Percentiles rank a stretch among this genome's conserved stretches.
phyloP scores from a whole-genome alignment of 768 basidiomycete species.

The Naganishia kalamii region DNA sequence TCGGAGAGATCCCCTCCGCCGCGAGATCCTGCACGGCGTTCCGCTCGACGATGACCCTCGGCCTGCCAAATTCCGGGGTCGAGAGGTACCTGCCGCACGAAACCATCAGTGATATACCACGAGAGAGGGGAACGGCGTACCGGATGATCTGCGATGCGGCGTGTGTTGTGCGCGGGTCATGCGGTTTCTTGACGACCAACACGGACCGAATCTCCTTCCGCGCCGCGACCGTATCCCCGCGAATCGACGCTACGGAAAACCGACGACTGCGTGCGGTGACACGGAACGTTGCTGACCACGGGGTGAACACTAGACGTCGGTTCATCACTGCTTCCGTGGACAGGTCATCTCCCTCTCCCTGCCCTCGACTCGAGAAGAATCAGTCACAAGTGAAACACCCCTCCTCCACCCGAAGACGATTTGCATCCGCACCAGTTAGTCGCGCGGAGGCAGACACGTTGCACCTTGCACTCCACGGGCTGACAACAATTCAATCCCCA shows the following conservation, averaged over 20 bases:
- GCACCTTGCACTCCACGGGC: too few species aligned
- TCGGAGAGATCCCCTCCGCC: background rate
- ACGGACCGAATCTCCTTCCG: constrained; percentile 36
- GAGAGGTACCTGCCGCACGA: constrained; percentile 22
- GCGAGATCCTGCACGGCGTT: constrained; percentile 1
- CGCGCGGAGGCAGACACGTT: too few species aligned
- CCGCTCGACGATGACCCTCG: constrained; percentile 26
- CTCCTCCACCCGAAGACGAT: background rate
- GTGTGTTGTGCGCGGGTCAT: constrained; percentile 37
- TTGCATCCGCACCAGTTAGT: too few species aligned
- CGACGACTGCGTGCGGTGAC: too few species aligned
- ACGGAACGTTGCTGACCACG: too few species aligned
- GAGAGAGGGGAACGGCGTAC: constrained; percentile 22
- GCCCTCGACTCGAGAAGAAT: too few species aligned
- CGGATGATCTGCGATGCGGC: constrained; percentile 35
- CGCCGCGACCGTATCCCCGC: background rate
- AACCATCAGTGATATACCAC: background rate
- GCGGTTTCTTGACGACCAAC: constrained; percentile 46
- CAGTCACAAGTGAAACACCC: background rate
- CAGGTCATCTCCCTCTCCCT: too few species aligned
- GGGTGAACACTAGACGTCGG: too few species aligned
- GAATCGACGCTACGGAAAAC: background rate
- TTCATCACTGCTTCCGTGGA: too few species aligned
- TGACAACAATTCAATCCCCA: too few species aligned
- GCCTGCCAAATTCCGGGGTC: constrained; percentile 23